Percentiles rank a stretch among this genome's conserved stretches.
Conservation (phyloP, 208 protist species). For the Leishmania arabica region DNA sequence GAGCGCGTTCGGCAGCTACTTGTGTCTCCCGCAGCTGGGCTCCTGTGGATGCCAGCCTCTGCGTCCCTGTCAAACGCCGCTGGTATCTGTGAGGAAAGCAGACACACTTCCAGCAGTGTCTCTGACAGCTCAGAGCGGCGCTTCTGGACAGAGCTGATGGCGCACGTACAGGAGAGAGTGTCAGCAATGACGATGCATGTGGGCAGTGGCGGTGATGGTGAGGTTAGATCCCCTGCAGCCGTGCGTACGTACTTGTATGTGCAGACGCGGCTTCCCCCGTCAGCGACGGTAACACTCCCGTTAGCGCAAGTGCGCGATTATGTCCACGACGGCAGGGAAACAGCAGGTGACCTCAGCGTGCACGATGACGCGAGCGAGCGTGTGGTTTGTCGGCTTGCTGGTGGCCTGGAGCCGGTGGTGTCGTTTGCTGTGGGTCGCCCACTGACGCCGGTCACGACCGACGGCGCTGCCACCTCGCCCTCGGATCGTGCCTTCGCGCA, state of each 20-base stretch:
- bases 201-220: not conserved
- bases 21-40: slow-evolving; percentile 11
- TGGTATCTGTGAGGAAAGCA: not conserved
- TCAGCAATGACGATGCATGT: not conserved
- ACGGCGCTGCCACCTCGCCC: not conserved
- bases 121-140: not conserved
- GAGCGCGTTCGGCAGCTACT: slow-evolving; percentile 20
- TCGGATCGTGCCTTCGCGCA: slow-evolving; percentile 24
- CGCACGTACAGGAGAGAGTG: not conserved
- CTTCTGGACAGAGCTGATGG: not conserved
- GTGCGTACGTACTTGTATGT: slow-evolving; percentile 26
- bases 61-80: not conserved
- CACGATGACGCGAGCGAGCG: not conserved
- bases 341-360: not conserved
- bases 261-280: slow-evolving; percentile 29
- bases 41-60: slow-evolving; percentile 13
- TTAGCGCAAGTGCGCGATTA: not conserved
- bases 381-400: slow-evolving; percentile 42
- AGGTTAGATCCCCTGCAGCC: not conserved
- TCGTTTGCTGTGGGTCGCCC: slow-evolving; percentile 68
- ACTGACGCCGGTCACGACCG: not conserved
- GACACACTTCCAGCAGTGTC: not conserved
- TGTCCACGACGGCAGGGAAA: not conserved
- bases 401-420: slow-evolving; percentile 63
- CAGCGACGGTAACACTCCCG: slow-evolving; percentile 23